Conservation (phyloP, 2,329 filamentous ascomycete genomes). For the Macrophomina phaseolina region DNA sequence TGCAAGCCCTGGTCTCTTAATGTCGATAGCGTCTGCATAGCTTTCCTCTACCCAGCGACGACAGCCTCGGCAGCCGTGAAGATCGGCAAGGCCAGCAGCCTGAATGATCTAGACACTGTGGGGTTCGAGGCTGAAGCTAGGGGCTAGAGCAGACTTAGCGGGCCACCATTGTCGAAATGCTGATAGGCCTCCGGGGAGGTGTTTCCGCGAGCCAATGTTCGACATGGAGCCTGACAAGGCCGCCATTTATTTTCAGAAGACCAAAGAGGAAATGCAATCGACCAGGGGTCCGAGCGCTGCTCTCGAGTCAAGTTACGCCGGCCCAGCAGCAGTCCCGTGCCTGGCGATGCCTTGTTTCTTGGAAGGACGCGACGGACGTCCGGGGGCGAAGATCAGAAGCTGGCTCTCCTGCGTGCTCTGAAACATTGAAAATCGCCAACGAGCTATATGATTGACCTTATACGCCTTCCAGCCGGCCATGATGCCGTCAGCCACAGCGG, state of each 20-base stretch:
- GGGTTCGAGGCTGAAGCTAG: not conserved
- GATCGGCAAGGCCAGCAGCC: not conserved
- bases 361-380: not conserved
- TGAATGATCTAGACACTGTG: constrained; percentile 1
- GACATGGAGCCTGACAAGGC: not conserved
- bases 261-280: constrained; percentile 10
- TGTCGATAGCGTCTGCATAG: not conserved
- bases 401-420: not conserved
- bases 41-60: not conserved
- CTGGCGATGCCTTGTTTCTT: not conserved
- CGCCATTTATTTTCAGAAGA: not conserved
- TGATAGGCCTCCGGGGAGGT: not conserved
- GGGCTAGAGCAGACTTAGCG: not conserved
- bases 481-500: not conserved
- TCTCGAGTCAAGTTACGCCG: not conserved
- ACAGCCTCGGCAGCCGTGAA: constrained; percentile 8
- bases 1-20: not conserved
- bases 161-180: not conserved
- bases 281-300: not conserved
- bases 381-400: not conserved
- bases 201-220: not conserved
- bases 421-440: not conserved
- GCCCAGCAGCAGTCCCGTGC: not conserved
- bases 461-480: not conserved
- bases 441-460: constrained; percentile 13